These are phyloP conservation scores for Penicillium sp. DNA, from an alignment of 2,329 filamentous ascomycete species.

Conservation along the genomic window DNA sequence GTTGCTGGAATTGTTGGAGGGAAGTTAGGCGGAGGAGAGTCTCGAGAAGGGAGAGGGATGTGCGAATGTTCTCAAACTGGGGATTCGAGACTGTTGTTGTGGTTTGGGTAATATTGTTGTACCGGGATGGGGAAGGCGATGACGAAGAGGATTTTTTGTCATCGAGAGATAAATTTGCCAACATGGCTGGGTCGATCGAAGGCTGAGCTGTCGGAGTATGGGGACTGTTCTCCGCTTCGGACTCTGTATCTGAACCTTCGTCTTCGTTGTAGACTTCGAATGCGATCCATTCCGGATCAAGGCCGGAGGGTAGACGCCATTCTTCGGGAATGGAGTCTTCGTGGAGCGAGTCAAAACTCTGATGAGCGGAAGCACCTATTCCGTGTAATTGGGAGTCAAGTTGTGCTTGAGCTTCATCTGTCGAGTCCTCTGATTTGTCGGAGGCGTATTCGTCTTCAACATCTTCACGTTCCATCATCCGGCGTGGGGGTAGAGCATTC, in stretches of 20 bases:
- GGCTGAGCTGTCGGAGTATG: slow-evolving; percentile 16
- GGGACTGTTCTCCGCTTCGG: slow-evolving; percentile 36
- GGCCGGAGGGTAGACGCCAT: slow-evolving; percentile 67
- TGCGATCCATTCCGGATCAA: slow-evolving; percentile 89
- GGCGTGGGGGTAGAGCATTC: slow-evolving; percentile 61
- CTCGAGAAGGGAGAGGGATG: slow-evolving; percentile 77
- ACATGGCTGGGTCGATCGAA: slow-evolving; percentile 45
- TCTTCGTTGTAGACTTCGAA: slow-evolving; percentile 77
- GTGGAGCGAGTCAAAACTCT: slow-evolving; percentile 25
- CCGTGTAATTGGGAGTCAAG: slow-evolving; percentile 40
- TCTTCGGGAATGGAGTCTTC: slow-evolving; percentile 39
- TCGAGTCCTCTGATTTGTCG: slow-evolving; percentile 31
- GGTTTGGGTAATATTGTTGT: slow-evolving; percentile 21
- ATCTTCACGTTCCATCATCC: slow-evolving; percentile 54
- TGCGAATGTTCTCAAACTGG: slow-evolving; percentile 57
- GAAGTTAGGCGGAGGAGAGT: slow-evolving; percentile 83
- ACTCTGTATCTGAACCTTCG: slow-evolving; percentile 57
- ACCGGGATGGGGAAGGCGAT: slow-evolving; percentile 28
- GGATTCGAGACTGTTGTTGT: slow-evolving; percentile 46
- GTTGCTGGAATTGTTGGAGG: slow-evolving; percentile 88
- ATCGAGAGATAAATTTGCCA: slow-evolving; percentile 51
- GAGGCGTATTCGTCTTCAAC: slow-evolving; percentile 33
- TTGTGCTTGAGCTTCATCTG: slow-evolving; percentile 44
- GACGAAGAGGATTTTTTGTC: slow-evolving; percentile 26
- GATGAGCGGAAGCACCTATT: neutral